A percentile compares a stretch with the other conserved stretches of the same genome.
Conservation (phyloP, 106 monocot genomes). For the Allium cepa region DNA sequence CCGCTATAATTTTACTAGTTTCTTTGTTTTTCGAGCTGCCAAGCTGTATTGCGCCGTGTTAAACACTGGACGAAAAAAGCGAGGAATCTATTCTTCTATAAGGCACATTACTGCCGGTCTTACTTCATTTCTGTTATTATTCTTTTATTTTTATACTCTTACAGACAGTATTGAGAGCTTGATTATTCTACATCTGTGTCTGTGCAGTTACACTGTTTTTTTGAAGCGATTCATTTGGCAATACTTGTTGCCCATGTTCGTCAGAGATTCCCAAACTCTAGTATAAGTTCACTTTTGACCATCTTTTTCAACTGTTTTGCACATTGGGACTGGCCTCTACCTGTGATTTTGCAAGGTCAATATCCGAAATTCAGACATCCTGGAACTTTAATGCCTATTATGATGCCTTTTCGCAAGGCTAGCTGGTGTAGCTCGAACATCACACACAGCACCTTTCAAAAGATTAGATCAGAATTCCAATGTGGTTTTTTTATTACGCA, state of each 20-base stretch:
- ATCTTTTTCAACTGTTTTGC: slow-evolving; percentile 43
- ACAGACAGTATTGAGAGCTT: not conserved
- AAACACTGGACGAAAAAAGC: slow-evolving; percentile 51
- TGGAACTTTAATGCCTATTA: slow-evolving; percentile 48
- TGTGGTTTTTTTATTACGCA: slow-evolving; percentile 31
- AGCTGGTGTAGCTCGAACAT: slow-evolving; percentile 50
- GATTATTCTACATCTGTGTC: not conserved
- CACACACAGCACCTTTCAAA: slow-evolving; percentile 36
- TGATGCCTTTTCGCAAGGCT: slow-evolving; percentile 42
- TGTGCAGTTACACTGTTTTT: slow-evolving; percentile 44
- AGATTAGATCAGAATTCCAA: slow-evolving; percentile 38
- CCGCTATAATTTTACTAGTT: not conserved
- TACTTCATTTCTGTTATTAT: no score
- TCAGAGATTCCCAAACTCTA: slow-evolving; percentile 34
- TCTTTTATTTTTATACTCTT: not conserved
- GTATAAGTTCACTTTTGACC: slow-evolving; percentile 25
- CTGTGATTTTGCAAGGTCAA: slow-evolving; percentile 29
- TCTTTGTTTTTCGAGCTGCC: slow-evolving; percentile 22
- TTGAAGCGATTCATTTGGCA: slow-evolving; percentile 51
- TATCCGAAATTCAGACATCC: slow-evolving; percentile 12
- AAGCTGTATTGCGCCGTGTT: slow-evolving; percentile 35
- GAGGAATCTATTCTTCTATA: slow-evolving; percentile 53
- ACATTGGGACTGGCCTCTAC: slow-evolving; percentile 42
- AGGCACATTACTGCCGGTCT: slow-evolving; percentile 3
- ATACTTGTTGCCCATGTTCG: slow-evolving; percentile 55